phyloP scores from a whole-genome alignment of 2,329 filamentous ascomycete species.

The Sphaerulina populicola region DNA sequence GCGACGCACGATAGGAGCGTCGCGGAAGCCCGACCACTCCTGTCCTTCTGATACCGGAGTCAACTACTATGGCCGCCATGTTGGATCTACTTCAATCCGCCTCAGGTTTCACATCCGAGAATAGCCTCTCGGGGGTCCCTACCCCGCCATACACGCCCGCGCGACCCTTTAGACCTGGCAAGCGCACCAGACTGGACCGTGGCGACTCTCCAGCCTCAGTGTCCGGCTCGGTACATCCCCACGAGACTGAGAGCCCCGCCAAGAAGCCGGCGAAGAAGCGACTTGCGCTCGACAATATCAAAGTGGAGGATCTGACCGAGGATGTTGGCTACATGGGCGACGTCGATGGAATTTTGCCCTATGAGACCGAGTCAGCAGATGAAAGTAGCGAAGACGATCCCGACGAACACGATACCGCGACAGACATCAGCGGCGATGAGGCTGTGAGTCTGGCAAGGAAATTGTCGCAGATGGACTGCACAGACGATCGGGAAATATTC shows the following conservation, averaged over 20 bases:
- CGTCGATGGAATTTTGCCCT: slow-evolving; percentile 39
- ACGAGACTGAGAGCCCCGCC: slow-evolving; percentile 31
- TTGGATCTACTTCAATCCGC: slow-evolving; percentile 21
- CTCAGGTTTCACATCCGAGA: slow-evolving; percentile 22
- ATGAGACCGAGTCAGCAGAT: slow-evolving; percentile 31
- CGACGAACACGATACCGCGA: slow-evolving; percentile 21
- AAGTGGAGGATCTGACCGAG: slow-evolving; percentile 38
- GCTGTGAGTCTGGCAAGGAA: slow-evolving; percentile 15
- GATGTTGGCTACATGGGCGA: slow-evolving; percentile 36
- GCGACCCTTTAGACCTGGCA: slow-evolving; percentile 12
- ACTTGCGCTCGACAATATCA: slow-evolving; percentile 28
- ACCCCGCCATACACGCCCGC: slow-evolving; percentile 29
- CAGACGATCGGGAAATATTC: slow-evolving; percentile 22
- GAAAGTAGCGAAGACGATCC: slow-evolving; percentile 24
- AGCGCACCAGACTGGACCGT: slow-evolving; percentile 22
- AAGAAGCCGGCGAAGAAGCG: slow-evolving; percentile 25
- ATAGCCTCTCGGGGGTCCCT: slow-evolving; percentile 21
- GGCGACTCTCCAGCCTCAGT: slow-evolving; percentile 30
- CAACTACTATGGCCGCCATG: slow-evolving; percentile 11
- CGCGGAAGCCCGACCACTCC: not conserved
- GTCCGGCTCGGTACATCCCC: slow-evolving; percentile 30
- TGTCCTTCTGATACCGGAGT: not conserved
- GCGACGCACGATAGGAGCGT: slow-evolving; percentile 22
- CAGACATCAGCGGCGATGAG: slow-evolving; percentile 23
- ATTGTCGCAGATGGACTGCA: slow-evolving; percentile 22